Base-by-base conservation (phyloP, 768 basidiomycete genomes). In the Agaricus blazei region DNA sequence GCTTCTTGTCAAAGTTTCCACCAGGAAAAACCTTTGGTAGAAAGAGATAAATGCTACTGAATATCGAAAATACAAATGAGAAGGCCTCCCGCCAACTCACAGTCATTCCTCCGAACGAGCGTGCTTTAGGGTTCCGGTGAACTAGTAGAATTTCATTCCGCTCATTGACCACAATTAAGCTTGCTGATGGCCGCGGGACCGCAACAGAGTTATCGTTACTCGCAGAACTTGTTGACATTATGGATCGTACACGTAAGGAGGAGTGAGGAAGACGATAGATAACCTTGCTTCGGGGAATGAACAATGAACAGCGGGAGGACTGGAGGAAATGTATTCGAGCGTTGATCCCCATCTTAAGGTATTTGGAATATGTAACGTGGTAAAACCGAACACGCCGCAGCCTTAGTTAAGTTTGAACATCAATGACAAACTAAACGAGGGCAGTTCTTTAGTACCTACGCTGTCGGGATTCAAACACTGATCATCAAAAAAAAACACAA, bases 101-200 rank as follows among this genome's bases (percentile, higher is more conserved):
- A 67, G 87, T 81, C 61, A 82, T 79, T 12, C 85, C 85, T 15
- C 74, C 86, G 61, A 87, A 89, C 3, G 83, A 74, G 26, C 74
- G 75, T 1, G 87, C 77, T 55, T 80, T 74, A 0, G 82, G 85
- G 57, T 87, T 87, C 37, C 88, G 72, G 36, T 87, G 85, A 2
- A 90, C 87, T 15, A 90, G 72, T 31, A 90, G 70, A 3, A 88
- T 70, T 63, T 89, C 86, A 64, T 88, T 88, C 26, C 75, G 75
- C 37, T 73, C 65, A 63, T 89, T 88, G 15, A 89, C 71, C 9
- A 89, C 69, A 42, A 88, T 72, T 45, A 88, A 67, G 62, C 84
- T 88, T 0, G 87, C 85, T 47, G 88, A 90, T 2, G 75, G 82
- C 4, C 85, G 78, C 36, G 83, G 85, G 42, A 54, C 54, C 5